These are phyloP conservation scores for Gaertneriomyces semiglobifer DNA, from an alignment of 192 early-diverging fungal genomes.

Conservation along the genomic window DNA sequence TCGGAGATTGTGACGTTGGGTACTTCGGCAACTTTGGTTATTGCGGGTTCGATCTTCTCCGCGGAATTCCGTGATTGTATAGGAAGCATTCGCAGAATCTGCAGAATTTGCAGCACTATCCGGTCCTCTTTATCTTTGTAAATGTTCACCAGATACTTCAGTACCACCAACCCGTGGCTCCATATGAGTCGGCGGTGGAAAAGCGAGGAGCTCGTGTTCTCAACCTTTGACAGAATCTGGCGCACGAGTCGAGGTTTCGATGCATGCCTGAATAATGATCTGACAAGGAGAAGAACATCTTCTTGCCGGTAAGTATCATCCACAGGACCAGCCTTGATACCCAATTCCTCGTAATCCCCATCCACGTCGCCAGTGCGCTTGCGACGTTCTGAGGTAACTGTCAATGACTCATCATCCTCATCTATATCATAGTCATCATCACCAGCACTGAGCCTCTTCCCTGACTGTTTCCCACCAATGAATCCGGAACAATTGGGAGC, in stretches of 20 bases:
- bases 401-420: too few species aligned
- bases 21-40: conserved; percentile 50
- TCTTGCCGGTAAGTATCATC: conserved; percentile 1
- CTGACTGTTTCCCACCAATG: conserved; percentile 82
- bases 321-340: background rate
- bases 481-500: conserved; percentile 81
- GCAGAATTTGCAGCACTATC: conserved; percentile 30
- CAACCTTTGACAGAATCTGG: conserved; percentile 25
- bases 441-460: conserved; percentile 23
- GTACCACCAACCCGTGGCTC: conserved; percentile 67
- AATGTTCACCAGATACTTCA: conserved; percentile 45
- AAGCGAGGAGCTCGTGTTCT: conserved; percentile 42
- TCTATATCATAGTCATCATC: conserved; percentile 41
- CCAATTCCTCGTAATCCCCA: background rate
- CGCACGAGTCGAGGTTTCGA: conserved; percentile 16
- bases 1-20: conserved; percentile 45
- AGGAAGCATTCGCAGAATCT: conserved; percentile 71
- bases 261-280: conserved; percentile 19
- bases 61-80: conserved; percentile 77
- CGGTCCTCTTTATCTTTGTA: background rate
- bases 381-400: background rate
- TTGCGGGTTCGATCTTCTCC: conserved; percentile 65
- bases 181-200: conserved; percentile 60
- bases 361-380: background rate
- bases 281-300: conserved; percentile 18